Conservation (phyloP, 352 stramenopile species). For the Phytophthora pluvialis region DNA sequence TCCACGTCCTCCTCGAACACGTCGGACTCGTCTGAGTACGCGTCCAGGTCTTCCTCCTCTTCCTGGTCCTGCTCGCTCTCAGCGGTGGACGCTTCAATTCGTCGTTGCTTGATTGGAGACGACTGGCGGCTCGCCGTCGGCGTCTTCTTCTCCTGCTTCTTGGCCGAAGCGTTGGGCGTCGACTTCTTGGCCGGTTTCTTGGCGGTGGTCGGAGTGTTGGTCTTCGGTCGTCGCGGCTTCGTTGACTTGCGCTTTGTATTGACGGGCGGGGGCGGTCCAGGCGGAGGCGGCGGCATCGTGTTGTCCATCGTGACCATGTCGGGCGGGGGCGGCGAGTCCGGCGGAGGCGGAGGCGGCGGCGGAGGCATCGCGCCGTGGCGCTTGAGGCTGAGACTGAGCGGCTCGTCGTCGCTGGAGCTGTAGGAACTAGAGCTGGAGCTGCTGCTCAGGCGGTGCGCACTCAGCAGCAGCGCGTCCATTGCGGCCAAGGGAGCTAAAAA, state of each 20-base stretch:
- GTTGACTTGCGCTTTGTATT: conserved; percentile 33
- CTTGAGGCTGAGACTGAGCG: conserved; percentile 30
- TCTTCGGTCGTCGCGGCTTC: conserved; percentile 18
- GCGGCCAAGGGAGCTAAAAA: neutral
- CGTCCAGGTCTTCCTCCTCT: conserved; percentile 51
- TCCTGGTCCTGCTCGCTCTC: conserved; percentile 23
- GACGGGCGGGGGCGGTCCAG: conserved; percentile 36
- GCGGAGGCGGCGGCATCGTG: conserved; percentile 37
- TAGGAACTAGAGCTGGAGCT: conserved; percentile 47
- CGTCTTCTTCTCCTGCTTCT: conserved; percentile 11
- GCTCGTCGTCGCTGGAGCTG: conserved; percentile 55
- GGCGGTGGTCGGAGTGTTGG: conserved; percentile 6
- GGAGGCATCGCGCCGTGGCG: conserved; percentile 14
- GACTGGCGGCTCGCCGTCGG: conserved; percentile 6
- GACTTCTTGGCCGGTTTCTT: conserved; percentile 23
- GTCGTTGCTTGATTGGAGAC: conserved; percentile 17
- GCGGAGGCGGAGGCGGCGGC: conserved; percentile 43
- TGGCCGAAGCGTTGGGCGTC: neutral
- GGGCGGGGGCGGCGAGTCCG: conserved; percentile 28
- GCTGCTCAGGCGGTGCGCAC: conserved; percentile 32
- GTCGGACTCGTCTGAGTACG: conserved; percentile 67
- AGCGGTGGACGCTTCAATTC: conserved; percentile 13
- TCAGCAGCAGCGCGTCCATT: conserved; percentile 36
- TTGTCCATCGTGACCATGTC: neutral
- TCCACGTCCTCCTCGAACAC: conserved; percentile 83